These are phyloP conservation scores for Debaryomyces sp. DNA, from an alignment of 1,139 yeast species.

Conservation along the genomic window DNA sequence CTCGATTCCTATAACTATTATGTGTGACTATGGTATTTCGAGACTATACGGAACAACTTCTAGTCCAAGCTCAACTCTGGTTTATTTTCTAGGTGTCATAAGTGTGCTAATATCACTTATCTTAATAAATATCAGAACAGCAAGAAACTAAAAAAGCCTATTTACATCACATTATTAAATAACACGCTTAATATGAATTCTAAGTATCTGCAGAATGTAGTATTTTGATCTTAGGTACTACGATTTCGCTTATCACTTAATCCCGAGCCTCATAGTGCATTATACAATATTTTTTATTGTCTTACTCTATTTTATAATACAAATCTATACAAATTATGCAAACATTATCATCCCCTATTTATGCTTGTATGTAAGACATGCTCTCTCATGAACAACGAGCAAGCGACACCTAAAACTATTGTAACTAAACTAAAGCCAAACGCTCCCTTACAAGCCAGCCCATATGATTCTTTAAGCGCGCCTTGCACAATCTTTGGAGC, in stretches of 20 bases:
- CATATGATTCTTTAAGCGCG: constrained; percentile 52
- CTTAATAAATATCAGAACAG: constrained; percentile 46
- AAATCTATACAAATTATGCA: background rate
- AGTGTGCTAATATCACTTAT: constrained; percentile 51
- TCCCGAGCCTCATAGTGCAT: background rate
- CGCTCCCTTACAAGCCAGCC: constrained; percentile 53
- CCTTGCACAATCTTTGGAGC: constrained; percentile 53
- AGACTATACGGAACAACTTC: background rate
- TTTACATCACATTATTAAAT: too few species aligned
- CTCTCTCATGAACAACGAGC: constrained; percentile 46
- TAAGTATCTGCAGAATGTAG: background rate
- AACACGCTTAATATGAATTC: too few species aligned
- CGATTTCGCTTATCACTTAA: background rate
- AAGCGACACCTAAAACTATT: constrained; percentile 39
- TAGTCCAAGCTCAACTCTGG: constrained; percentile 21
- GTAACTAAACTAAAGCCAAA: constrained; percentile 48
- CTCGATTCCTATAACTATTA: constrained; percentile 55
- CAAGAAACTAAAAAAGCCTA: constrained; percentile 42
- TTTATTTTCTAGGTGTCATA: constrained; percentile 48
- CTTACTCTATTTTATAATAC: constrained; percentile 29
- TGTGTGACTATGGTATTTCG: constrained; percentile 39
- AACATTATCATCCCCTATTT: constrained; percentile 30
- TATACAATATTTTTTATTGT: constrained; percentile 20
- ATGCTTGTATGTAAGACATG: constrained; percentile 43
- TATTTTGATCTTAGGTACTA: background rate